Evolutionary conservation across 108 stramenopile species (phyloP), one percentile per base, ranked within the genome.

Genomic region (Epithemia pelagica): DNA sequence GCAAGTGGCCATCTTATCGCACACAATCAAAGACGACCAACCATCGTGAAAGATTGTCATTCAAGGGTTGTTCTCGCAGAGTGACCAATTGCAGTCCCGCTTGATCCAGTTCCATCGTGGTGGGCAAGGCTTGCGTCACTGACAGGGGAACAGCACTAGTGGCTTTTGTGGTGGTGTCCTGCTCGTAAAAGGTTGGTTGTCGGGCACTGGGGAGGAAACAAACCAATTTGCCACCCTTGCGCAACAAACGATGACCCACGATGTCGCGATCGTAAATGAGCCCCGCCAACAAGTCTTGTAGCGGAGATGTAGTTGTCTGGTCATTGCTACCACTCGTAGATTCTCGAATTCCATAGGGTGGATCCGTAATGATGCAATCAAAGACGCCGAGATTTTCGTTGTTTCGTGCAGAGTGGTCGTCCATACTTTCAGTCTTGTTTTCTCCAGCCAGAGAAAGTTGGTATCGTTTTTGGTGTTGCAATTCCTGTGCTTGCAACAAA

Each of bases 311-410:
- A 10, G 66, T 63, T 1, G 65, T 62, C 23, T 68, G 76, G 69
- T 70, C 71, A 61, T 59, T 54, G 18, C 61, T 64, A 46, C 37
- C 15, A 15, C 10, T 46, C 10, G 30, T 67, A 7, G 70, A 68
- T 72, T 92, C 87, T 55, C 90, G 77, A 56, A 82, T 84, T 22
- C 87, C 86, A 68, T 88, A 92, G 2, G 90, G 90, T 27, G 87
- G 87, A 74, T 92, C 90, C 0, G 87, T 82, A 32, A 92, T 64
- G 58, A 87, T 88, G 27, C 60, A 70, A 78, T 94, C 93, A 71
- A 94, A 94, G 27, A 82, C 74, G 15, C 54, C 65, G 10, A 46
- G 37, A 15, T 46, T 46, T 5, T 46, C 15, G 37, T 46, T 46
- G 37, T 46, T 46, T 58, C 24, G 0, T 23, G 46, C 0, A 68